Conservation (phyloP, 352 stramenopile genomes). For the Thraustotheca clavata region DNA sequence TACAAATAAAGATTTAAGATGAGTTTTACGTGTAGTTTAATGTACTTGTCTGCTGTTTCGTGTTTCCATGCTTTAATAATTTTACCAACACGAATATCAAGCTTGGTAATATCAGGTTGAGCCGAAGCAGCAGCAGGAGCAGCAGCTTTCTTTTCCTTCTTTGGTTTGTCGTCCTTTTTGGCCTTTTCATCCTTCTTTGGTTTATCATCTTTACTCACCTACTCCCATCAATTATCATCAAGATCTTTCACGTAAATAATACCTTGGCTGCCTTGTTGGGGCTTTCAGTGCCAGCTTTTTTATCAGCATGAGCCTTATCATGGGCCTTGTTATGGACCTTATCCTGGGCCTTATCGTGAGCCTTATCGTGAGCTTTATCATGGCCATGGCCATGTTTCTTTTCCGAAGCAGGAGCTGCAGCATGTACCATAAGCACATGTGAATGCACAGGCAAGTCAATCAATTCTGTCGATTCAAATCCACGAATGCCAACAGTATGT, state of each 20-base stretch:
- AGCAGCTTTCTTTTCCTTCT: slow-evolving; percentile 35
- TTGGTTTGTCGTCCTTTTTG: slow-evolving; percentile 48
- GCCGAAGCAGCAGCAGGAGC: slow-evolving; percentile 26
- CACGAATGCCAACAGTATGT: slow-evolving; percentile 70
- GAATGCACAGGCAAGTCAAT: slow-evolving; percentile 32
- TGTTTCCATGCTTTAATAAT: slow-evolving; percentile 91
- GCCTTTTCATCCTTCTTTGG: slow-evolving; percentile 31
- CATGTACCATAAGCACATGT: slow-evolving; percentile 13
- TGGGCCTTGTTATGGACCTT: not conserved
- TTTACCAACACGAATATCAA: slow-evolving; percentile 87
- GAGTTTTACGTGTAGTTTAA: not conserved
- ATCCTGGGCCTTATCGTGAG: not conserved
- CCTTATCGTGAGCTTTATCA: not conserved
- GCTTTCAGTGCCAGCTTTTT: not conserved
- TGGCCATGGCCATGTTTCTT: not conserved
- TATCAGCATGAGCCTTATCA: not conserved
- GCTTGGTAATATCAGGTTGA: slow-evolving; percentile 84
- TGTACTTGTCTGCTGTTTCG: slow-evolving; percentile 79
- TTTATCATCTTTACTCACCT: slow-evolving; percentile 26
- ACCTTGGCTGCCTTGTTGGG: not conserved
- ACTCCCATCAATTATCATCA: too few relatives aligned
- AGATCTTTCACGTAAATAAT: not conserved
- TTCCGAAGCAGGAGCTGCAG: not conserved
- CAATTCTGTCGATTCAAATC: slow-evolving; percentile 68
- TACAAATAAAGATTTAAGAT: slow-evolving; percentile 5